phyloP scores from a whole-genome alignment of 805 yeast species.

The Kodamaea sagamina region DNA sequence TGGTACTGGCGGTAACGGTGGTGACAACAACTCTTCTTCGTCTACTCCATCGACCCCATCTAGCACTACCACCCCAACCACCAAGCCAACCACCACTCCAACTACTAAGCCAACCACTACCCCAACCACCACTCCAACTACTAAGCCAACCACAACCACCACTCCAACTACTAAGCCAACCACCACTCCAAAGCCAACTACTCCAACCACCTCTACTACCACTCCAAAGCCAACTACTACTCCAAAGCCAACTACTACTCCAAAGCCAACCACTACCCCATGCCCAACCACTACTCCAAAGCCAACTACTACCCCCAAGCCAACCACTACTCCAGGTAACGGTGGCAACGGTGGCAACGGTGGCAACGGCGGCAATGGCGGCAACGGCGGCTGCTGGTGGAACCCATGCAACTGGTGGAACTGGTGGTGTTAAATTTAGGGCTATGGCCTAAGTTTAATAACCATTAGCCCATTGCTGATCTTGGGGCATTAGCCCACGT shows the following conservation, averaged over 20 bases:
- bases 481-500: not conserved
- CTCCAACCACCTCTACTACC: not conserved
- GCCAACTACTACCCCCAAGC: slow-evolving; percentile 1
- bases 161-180: not conserved
- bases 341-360: slow-evolving; percentile 5
- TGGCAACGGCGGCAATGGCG: slow-evolving; percentile 4
- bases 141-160: not conserved
- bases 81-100: not conserved
- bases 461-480: too few species aligned
- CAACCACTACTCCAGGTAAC: slow-evolving; percentile 4
- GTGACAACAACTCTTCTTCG: not conserved
- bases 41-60: not conserved
- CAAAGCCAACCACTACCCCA: slow-evolving; percentile 4
- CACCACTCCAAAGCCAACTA: not conserved
- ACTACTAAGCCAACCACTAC: not conserved
- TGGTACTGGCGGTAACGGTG: slow-evolving; percentile 4
- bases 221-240: slow-evolving; percentile 2
- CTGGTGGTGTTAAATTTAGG: too few species aligned
- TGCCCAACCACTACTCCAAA: not conserved
- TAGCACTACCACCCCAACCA: not conserved
- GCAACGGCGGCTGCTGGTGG: slow-evolving; percentile 7
- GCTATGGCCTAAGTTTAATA: not conserved
- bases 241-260: slow-evolving; percentile 5
- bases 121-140: not conserved
- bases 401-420: slow-evolving; percentile 3